A percentile compares a stretch with the other conserved stretches of the same genome.
Conservation (phyloP, 2,329 filamentous ascomycete genomes). For the Paraphaeosphaeria minitans region DNA sequence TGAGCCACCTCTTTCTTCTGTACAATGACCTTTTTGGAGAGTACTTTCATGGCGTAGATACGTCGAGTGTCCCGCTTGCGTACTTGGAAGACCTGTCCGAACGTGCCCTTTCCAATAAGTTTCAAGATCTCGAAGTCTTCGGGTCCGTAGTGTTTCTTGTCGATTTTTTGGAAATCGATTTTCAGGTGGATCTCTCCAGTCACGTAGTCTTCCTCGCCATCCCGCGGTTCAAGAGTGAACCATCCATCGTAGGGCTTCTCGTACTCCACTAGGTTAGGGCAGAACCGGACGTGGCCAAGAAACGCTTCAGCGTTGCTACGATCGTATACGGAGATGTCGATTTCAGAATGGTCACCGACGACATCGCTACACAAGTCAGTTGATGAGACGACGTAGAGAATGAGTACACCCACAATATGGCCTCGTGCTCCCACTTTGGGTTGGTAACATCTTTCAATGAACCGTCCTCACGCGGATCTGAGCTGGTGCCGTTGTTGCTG, state of each 20-base stretch:
- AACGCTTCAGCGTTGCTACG: constrained; percentile 84
- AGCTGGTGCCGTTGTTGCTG: constrained; percentile 86
- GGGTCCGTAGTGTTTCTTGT: constrained; percentile 86
- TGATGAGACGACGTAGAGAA: not conserved
- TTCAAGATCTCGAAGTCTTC: constrained; percentile 96
- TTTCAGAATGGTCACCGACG: constrained; percentile 84
- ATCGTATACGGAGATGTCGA: constrained; percentile 95
- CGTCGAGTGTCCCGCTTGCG: constrained; percentile 94
- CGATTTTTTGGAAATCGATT: constrained; percentile 81
- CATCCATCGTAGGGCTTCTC: constrained; percentile 79
- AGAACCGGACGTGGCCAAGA: constrained; percentile 85
- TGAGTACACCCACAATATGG: constrained; percentile 76
- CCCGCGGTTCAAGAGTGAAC: constrained; percentile 81
- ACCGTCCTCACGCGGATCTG: constrained; percentile 56
- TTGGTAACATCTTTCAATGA: constrained; percentile 72
- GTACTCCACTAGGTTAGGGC: constrained; percentile 70
- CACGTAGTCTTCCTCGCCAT: constrained; percentile 77
- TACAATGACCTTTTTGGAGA: constrained; percentile 99
- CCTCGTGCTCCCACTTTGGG: constrained; percentile 94
- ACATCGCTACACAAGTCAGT: constrained; percentile 71
- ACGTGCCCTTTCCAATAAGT: constrained; percentile 96
- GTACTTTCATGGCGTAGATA: constrained; percentile 98
- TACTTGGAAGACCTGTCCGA: constrained; percentile 98
- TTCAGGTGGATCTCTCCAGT: constrained; percentile 87
- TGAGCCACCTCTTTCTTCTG: constrained; percentile 99